Base-by-base conservation (phyloP, 805 yeast species). In the Groenewaldozyma salmanticensis region DNA sequence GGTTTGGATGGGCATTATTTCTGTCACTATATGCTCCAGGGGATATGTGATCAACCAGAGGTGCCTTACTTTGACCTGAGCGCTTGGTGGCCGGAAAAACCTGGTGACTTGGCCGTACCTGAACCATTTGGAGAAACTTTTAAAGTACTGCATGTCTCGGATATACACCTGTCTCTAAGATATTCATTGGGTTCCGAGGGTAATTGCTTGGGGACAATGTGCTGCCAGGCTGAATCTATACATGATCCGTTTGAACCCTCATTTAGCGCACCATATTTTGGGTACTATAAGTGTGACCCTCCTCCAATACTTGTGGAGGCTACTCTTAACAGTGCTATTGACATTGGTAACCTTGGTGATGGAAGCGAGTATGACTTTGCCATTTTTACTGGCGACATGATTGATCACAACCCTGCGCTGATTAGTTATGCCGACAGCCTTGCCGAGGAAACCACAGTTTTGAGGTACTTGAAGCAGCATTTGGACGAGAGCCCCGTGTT, bases 361-460 rank as follows among this genome's bases (percentile, higher is more conserved):
- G 38, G 29, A 5, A 6, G 21, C 29, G 37, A 35, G 29, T 79
- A 71, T 50, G 79, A 77, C 39, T 79, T 79, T 53, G 69, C 80
- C 2, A 58, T 80, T 31, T 80, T 80, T 65, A 80, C 86, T 3
- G 87, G 87, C 42, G 88, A 80, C 53, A 65, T 79, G 54, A 80
- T 79, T 40, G 86, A 80, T 55, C 88, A 80, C 53, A 75, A 71
- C 42, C 52, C 64, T 9, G 65, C 67, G 36, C 67, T 70, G 52
- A 70, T 71, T 37, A 65, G 72, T 35, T 59, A 55, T 47, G 68
- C 74, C 35, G 64, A 67, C 47, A 72, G 79, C 27, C 58, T 72
- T 43, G 57, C 61, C 22, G 76, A 80, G n/a, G 83, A 79, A 55
- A 67, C 65, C 40, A 55, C 58, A 18, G 58, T 72, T 1, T 67